These are phyloP conservation scores for Raffaelea ambrosiae DNA, from an alignment of 2,329 filamentous ascomycete species.

Conservation along the genomic window DNA sequence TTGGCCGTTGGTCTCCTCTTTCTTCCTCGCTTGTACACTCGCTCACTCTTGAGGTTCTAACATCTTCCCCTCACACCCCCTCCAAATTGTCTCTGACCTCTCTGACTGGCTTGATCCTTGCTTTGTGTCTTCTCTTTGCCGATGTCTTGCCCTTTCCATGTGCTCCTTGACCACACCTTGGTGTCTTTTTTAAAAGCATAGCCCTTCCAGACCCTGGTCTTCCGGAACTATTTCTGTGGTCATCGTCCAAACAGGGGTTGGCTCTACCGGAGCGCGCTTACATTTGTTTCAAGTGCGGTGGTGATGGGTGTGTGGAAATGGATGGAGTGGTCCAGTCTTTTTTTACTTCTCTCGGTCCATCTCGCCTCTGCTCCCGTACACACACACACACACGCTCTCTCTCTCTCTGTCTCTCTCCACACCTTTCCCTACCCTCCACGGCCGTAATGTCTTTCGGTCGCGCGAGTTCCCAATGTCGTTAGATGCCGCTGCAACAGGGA, in stretches of 20 bases:
- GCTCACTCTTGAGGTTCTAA: not conserved
- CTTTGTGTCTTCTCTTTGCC: too few species aligned
- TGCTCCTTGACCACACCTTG: constrained; percentile 6
- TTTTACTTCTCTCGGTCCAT: not conserved
- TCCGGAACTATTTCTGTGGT: too few species aligned
- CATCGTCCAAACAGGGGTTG: too few species aligned
- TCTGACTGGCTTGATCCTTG: not conserved
- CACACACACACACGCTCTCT: too few species aligned
- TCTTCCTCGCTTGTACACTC: not conserved
- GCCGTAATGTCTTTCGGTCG: not conserved
- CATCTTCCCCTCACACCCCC: not conserved
- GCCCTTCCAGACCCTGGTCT: too few species aligned
- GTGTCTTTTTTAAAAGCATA: constrained; percentile 6
- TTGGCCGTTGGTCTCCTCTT: not conserved
- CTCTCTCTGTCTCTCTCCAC: not conserved
- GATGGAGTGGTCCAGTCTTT: not conserved
- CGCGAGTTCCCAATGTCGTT: not conserved
- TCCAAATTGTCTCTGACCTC: not conserved
- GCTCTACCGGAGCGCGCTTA: not conserved
- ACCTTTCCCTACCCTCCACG: too few species aligned
- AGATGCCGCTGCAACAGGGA: not conserved
- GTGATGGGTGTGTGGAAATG: not conserved
- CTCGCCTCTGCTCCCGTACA: not conserved
- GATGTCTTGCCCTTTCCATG: too few species aligned
- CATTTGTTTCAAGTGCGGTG: constrained; percentile 2